These are phyloP conservation scores for Trametes polyzona DNA, from an alignment of 1,284 basidiomycete species.

Conservation along the genomic window DNA sequence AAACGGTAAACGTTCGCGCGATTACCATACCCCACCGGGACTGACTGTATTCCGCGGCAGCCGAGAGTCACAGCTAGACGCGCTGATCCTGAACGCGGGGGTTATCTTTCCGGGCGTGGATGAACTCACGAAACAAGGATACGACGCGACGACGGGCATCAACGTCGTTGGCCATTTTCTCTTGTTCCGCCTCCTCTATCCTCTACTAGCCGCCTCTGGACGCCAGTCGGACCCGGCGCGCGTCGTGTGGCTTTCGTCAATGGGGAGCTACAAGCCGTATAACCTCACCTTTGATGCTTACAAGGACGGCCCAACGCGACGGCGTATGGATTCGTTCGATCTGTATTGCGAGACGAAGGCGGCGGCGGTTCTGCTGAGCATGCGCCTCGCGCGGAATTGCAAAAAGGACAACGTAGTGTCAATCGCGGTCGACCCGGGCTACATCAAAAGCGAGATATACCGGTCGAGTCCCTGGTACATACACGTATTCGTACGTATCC, in stretches of 20 bases:
- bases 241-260: conserved; percentile 18
- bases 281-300: conserved; percentile 13
- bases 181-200: conserved; percentile 14
- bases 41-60: conserved; percentile 20
- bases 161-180: conserved; percentile 50
- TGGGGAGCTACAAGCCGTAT: conserved; percentile 2
- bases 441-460: conserved; percentile 20
- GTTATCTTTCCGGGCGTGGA: conserved; percentile 55
- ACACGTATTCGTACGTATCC: conserved; percentile 1
- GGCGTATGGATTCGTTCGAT: background rate
- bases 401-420: conserved; percentile 9
- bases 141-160: conserved; percentile 65
- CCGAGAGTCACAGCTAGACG: conserved; percentile 41
- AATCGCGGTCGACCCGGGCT: conserved; percentile 21
- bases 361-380: conserved; percentile 8
- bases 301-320: conserved; percentile 1
- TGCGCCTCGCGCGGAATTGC: conserved; percentile 6
- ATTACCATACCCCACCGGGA: no score
- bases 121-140: conserved; percentile 53
- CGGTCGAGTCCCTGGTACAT: conserved; percentile 3
- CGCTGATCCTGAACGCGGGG: conserved; percentile 47
- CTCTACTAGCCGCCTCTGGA: background rate
- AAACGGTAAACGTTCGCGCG: conserved; percentile 22
- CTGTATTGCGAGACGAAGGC: conserved; percentile 22
- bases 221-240: conserved; percentile 3